Conservation (phyloP, 2,329 filamentous ascomycete species). For the Sporothrix variecibatus region DNA sequence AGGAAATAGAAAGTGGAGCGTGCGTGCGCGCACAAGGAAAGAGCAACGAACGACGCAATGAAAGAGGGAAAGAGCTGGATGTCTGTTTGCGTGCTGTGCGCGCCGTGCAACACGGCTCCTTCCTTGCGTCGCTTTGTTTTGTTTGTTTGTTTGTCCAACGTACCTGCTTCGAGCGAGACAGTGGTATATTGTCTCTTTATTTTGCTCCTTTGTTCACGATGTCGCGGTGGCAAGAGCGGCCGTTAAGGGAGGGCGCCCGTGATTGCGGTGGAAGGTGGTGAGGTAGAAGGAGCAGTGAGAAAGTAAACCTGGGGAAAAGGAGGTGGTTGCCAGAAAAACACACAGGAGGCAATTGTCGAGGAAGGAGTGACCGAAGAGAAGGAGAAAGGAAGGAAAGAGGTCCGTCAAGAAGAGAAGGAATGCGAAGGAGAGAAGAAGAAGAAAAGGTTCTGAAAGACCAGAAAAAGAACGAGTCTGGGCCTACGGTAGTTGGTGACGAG, state of each 20-base stretch:
- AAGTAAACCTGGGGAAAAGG: neutral
- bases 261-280: neutral
- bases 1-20: neutral
- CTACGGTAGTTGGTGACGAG: neutral
- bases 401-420: neutral
- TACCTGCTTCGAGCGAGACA: constrained; percentile 10
- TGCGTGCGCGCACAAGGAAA: neutral
- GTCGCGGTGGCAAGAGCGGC: constrained; percentile 17
- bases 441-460: neutral
- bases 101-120: neutral
- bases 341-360: neutral
- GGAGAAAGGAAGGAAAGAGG: neutral
- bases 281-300: constrained; percentile 12
- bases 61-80: neutral
- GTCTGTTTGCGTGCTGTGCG: constrained; percentile 8
- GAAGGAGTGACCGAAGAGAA: constrained; percentile 6
- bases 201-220: neutral
- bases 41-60: neutral
- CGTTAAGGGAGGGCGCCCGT: neutral
- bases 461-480: neutral
- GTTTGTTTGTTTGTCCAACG: constrained; percentile 7
- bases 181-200: neutral
- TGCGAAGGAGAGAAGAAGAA: neutral
- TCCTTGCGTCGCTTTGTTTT: constrained; percentile 21
- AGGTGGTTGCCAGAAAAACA: neutral